phyloP scores from a whole-genome alignment of 2,329 filamentous ascomycete species.

The Paraconiothyrium sp. region DNA sequence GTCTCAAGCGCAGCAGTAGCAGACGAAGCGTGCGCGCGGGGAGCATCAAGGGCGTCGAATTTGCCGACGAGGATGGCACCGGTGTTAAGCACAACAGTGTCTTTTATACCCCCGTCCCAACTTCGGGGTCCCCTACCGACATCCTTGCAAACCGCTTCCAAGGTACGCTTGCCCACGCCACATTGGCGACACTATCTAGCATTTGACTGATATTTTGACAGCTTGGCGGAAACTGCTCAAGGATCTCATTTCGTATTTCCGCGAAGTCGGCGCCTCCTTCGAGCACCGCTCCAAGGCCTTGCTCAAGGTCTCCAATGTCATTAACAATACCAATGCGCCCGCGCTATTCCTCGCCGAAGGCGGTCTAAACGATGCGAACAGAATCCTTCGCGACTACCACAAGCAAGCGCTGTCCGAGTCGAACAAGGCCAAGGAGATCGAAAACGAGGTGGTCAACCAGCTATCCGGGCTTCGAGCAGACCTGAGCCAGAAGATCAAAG shows the following conservation, averaged over 20 bases:
- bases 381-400: constrained; percentile 83
- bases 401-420: constrained; percentile 81
- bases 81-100: constrained; percentile 74
- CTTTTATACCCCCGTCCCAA: constrained; percentile 90
- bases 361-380: constrained; percentile 87
- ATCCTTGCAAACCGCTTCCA: constrained; percentile 88
- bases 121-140: constrained; percentile 86
- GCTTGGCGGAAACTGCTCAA: constrained; percentile 96
- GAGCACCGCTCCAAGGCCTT: constrained; percentile 85
- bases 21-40: constrained; percentile 83
- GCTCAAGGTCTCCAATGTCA: constrained; percentile 81
- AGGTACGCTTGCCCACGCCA: constrained; percentile 62
- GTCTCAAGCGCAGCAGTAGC: constrained; percentile 81
- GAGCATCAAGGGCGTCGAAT: constrained; percentile 81
- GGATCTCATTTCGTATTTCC: constrained; percentile 91
- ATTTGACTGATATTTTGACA: constrained; percentile 52
- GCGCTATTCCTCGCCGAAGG: constrained; percentile 79
- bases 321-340: constrained; percentile 81
- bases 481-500: constrained; percentile 95
- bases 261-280: constrained; percentile 89
- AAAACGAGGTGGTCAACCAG: constrained; percentile 89
- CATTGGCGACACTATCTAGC: neutral
- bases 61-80: constrained; percentile 76
- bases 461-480: constrained; percentile 87
- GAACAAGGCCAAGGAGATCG: constrained; percentile 88